These are phyloP conservation scores for Raphanus raphanistrum DNA, from an alignment of 345 rosid species.

Conservation along the genomic window DNA sequence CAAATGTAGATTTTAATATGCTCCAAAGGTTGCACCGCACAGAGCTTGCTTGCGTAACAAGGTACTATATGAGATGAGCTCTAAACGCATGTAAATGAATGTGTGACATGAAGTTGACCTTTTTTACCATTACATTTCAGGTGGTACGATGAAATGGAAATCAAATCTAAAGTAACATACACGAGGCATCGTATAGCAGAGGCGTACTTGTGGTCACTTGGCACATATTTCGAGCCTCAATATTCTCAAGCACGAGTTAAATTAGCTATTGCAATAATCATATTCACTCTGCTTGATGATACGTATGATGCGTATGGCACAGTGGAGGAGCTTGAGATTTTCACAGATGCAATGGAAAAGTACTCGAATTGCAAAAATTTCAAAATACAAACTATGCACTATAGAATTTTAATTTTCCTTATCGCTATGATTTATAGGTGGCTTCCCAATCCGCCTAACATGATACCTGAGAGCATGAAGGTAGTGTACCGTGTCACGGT, in stretches of 20 bases:
- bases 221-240: constrained; percentile 32
- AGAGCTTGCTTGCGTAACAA: constrained; percentile 21
- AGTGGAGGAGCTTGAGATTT: constrained; percentile 22
- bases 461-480: constrained; percentile 32
- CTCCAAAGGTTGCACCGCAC: constrained; percentile 15
- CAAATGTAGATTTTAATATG: constrained; percentile 27
- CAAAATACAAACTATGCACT: too few species aligned
- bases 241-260: constrained; percentile 30
- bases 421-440: constrained; percentile 23
- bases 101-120: neutral
- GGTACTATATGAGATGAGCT: neutral
- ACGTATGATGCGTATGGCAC: constrained; percentile 32
- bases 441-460: constrained; percentile 20
- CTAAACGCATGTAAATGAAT: neutral
- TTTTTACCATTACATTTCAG: constrained; percentile 4
- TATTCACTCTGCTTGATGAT: constrained; percentile 28
- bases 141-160: constrained; percentile 22
- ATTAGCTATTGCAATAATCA: neutral
- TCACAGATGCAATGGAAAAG: constrained; percentile 28
- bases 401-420: neutral
- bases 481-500: neutral
- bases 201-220: constrained; percentile 31
- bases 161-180: constrained; percentile 19
- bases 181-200: constrained; percentile 14
- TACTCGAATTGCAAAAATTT: neutral